Conservation (phyloP, 176 grass and related monocot genomes). For the Chloris gayana region DNA sequence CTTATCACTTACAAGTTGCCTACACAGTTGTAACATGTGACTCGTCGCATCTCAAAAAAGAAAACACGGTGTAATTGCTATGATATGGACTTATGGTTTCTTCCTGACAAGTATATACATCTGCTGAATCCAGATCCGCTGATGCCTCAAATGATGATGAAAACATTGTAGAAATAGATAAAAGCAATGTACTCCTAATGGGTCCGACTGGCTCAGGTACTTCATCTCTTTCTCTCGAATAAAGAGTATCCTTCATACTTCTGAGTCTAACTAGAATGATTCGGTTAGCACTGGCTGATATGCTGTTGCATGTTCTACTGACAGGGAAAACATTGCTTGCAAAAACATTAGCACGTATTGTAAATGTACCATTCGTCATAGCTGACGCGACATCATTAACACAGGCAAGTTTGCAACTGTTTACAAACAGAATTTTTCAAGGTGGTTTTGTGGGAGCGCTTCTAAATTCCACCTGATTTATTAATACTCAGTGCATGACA, state of each 20-base stretch:
- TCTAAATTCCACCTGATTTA: conserved; percentile 8
- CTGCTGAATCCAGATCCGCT: conserved; percentile 56
- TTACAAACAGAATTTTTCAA: conserved; percentile 22
- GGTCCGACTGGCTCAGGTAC: conserved; percentile 94
- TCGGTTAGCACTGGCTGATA: conserved; percentile 35
- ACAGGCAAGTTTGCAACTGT: conserved; percentile 66
- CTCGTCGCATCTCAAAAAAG: not conserved
- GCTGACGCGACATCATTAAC: conserved; percentile 94
- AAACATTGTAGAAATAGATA: conserved; percentile 95
- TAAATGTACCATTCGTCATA: conserved; percentile 96
- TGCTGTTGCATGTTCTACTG: conserved; percentile 39
- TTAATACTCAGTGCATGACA: conserved; percentile 22
- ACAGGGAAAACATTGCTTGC: conserved; percentile 99
- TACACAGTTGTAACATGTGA: conserved; percentile 18
- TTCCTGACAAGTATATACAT: conserved; percentile 33
- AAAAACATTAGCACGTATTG: conserved; percentile 90
- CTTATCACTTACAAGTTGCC: not conserved
- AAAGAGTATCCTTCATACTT: conserved; percentile 21
- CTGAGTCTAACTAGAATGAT: conserved; percentile 22
- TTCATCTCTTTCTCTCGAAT: not conserved
- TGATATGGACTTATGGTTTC: conserved; percentile 10
- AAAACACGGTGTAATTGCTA: conserved; percentile 1
- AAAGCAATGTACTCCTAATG: conserved; percentile 98
- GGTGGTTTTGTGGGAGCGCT: not conserved
- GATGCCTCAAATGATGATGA: conserved; percentile 57